Percentiles rank a stretch among this genome's conserved stretches.
These are phyloP conservation scores for Paramecium tetraurelia DNA, from an alignment of 73 alveolate species.

Conservation along the genomic window DNA sequence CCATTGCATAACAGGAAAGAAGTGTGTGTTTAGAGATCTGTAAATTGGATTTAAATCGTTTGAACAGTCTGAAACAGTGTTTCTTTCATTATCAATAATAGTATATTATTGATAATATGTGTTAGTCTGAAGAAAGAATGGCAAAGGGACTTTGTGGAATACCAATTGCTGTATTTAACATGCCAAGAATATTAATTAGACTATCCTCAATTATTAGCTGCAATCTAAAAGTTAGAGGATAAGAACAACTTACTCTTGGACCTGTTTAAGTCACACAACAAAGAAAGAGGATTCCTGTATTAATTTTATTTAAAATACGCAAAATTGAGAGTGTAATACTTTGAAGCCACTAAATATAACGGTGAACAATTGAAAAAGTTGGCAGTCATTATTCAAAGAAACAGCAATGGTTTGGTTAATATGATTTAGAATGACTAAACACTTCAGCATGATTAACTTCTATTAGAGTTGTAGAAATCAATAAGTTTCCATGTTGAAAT, in stretches of 20 bases:
- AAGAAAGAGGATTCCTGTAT: neutral
- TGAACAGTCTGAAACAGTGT: neutral
- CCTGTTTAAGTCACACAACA: neutral
- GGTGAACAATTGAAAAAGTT: neutral
- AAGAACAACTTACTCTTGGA: neutral
- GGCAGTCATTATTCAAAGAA: neutral
- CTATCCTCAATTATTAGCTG: neutral
- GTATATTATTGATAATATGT: neutral
- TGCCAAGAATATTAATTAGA: neutral
- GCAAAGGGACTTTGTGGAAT: neutral
- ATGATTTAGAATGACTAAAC: neutral
- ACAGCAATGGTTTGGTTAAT: neutral
- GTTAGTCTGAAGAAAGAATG: neutral
- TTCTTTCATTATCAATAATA: neutral
- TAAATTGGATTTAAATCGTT: neutral
- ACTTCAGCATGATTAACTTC: neutral
- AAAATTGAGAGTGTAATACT: neutral
- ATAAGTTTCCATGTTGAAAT: neutral
- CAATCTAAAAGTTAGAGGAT: neutral
- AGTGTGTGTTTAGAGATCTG: neutral
- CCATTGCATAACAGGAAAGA: neutral
- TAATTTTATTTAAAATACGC: slow-evolving; percentile 5
- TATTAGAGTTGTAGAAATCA: neutral
- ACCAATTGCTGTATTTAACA: neutral
- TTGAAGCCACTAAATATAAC: neutral